Evolutionary conservation across 2,329 filamentous ascomycete genomes (phyloP).

Genomic region (Aspergillus ruber): DNA sequence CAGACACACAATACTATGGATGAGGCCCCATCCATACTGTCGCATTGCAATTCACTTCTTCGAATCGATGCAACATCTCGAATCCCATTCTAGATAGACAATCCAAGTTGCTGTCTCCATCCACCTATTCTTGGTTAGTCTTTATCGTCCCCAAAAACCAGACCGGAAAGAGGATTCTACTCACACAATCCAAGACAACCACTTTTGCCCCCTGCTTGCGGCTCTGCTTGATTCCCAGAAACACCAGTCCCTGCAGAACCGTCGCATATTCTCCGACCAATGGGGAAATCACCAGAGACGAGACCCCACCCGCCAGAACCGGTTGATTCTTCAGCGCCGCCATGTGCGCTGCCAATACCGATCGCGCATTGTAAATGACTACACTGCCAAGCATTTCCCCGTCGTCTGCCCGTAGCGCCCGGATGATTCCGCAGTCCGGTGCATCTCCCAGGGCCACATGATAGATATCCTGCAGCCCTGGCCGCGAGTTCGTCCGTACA

Average conservation of each 20-base stretch:
- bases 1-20: conserved; percentile 11
- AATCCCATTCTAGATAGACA: conserved; percentile 74
- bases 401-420: conserved; percentile 65
- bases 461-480: conserved; percentile 75
- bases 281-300: conserved; percentile 69
- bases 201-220: conserved; percentile 68
- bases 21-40: conserved; percentile 52
- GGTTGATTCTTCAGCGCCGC: conserved; percentile 58
- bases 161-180: conserved; percentile 26
- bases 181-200: conserved; percentile 73
- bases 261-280: conserved; percentile 62
- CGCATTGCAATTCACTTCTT: conserved; percentile 68
- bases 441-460: conserved; percentile 65
- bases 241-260: conserved; percentile 69
- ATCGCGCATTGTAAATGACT: conserved; percentile 68
- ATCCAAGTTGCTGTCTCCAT: conserved; percentile 66
- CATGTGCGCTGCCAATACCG: conserved; percentile 61
- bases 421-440: conserved; percentile 71
- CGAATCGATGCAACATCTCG: conserved; percentile 68
- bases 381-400: conserved; percentile 69
- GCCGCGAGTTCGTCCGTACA: conserved; percentile 65
- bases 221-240: conserved; percentile 76
- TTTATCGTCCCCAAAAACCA: not conserved
- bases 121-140: conserved; percentile 49
- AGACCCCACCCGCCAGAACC: conserved; percentile 63